Evolutionary conservation across 108 stramenopile species (phyloP), one percentile per base, ranked within the genome.

Genomic region (Nannochloropsis gaditana): DNA sequence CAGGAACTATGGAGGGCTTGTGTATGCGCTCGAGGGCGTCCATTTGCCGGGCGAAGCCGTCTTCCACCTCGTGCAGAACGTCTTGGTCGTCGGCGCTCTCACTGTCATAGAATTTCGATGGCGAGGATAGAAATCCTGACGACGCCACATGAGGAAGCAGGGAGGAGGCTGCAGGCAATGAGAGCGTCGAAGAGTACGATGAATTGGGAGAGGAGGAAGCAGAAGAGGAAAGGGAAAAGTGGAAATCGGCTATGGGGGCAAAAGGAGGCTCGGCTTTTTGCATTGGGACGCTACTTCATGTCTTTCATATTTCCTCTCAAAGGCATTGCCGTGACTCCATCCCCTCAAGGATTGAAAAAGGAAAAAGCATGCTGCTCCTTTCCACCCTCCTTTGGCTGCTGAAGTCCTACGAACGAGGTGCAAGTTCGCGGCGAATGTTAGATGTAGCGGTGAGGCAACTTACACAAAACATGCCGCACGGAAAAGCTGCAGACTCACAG

Each of bases 21-120:
- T n/a, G n/a, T n/a, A 73, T 0, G n/a, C 59, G 59, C n/a, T 73
- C 59, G n/a, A 73, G 59, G 59, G 59, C 59, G 59, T 73, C 59
- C 59, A 73, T 15, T 73, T 73, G 59, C 59, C 59, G 59, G 59
- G n/a, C 59, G 59, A 73, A 73, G 59, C 59, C 59, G n/a, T 73
- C 59, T 8, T 73, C 59, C 8, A 73, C 59, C 59, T 73, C 59
- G 59, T 73, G 59, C 59, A 73, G n/a, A n/a, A n/a, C 59, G 8
- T 73, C 19, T 73, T 73, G 59, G n/a, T 73, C 59, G 8, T 73
- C n/a, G 59, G 4, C n/a, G n/a, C n/a, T 6, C 19, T 73, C n/a
- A n/a, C 3, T n/a, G n/a, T 6, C n/a, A n/a, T 73, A 2, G 2
- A 6, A 15, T 4, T 4, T 73, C n/a, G 59, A 8, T 73, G 59